Conservation (phyloP, 2,329 filamentous ascomycete species). For the Rhexocercosporidium sp. region DNA sequence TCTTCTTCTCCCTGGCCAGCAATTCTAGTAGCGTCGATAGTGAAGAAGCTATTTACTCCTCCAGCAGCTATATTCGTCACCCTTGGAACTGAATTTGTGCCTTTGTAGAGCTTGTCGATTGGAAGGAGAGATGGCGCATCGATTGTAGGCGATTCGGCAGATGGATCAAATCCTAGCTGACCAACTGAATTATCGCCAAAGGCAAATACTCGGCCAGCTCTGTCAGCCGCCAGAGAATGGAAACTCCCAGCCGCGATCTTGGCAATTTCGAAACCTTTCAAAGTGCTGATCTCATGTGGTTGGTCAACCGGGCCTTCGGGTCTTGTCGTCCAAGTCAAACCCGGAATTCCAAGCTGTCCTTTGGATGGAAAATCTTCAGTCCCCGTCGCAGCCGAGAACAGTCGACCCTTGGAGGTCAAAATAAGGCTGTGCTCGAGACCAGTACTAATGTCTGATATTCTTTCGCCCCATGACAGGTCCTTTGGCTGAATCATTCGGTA, state of each 20-base stretch:
- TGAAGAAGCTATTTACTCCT: slow-evolving; percentile 86
- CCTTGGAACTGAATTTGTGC: slow-evolving; percentile 63
- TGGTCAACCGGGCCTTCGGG: slow-evolving; percentile 80
- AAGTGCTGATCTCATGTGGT: slow-evolving; percentile 76
- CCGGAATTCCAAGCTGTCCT: slow-evolving; percentile 87
- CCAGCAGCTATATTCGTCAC: slow-evolving; percentile 85
- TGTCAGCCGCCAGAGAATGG: slow-evolving; percentile 81
- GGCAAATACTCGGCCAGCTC: slow-evolving; percentile 76
- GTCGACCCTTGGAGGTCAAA: slow-evolving; percentile 80
- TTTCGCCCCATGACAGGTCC: slow-evolving; percentile 71
- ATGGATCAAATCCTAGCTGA: slow-evolving; percentile 84
- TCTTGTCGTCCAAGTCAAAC: slow-evolving; percentile 78
- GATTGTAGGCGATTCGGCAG: slow-evolving; percentile 62
- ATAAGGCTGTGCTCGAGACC: slow-evolving; percentile 88
- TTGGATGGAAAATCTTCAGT: slow-evolving; percentile 77
- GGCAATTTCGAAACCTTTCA: slow-evolving; percentile 72
- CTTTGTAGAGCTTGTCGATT: slow-evolving; percentile 73
- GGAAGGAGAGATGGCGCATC: slow-evolving; percentile 75
- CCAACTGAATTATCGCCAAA: slow-evolving; percentile 93
- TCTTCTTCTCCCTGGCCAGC: slow-evolving; percentile 50
- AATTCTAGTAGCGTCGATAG: slow-evolving; percentile 75
- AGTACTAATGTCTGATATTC: slow-evolving; percentile 72
- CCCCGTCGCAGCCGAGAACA: slow-evolving; percentile 88
- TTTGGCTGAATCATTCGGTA: slow-evolving; percentile 75
- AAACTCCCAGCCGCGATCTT: slow-evolving; percentile 85